Evolutionary conservation across 805 yeast genomes (phyloP), one percentile per base, ranked within the genome.

Genomic region (Sugiyamaella mastotermitis): DNA sequence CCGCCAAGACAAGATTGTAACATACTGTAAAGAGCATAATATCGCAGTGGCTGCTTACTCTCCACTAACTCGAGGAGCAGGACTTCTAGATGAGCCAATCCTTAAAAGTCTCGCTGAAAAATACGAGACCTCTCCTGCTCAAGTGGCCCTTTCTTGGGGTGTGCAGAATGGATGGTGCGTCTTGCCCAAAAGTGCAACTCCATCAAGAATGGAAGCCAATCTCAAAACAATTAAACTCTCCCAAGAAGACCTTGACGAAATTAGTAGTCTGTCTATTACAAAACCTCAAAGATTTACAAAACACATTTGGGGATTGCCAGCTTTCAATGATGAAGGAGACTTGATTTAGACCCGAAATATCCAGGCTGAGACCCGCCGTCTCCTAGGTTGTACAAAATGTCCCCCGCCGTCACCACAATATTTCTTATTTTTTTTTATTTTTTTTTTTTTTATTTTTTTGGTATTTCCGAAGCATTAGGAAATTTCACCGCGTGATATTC

Each of bases 1-100:
- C 42, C 83, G 83, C 31, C 87, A 83, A 58, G 64, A 59, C 8
- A 75, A 76, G 48, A 23, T 83, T 47, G 53, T 71, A 29, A 67
- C 71, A 21, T 80, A 55, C 59, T 69, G 77, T 56, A 59, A 65
- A 35, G 54, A 60, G 22, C 65, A 80, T 43, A 72, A 67, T 43
- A 77, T 80, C 42, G 57, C 65, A 23, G 56, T 80, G 35, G 80
- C 80, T 56, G 94, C 92, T 5, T 84, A 83, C 61, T 78, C 85
- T 23, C 90, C 94, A 19, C 40, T 46, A 10, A 90, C 87, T 5
- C 82, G 9, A 31, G 23, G 23, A 18, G 83, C 83, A 31, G 9
- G 83, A 20, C 67, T 76, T 35, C 50, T 76, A 49, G 66, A 72
- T 41, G 53, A 74, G 32, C 76, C 77, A 10, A 46, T 64, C 11